Conservation (phyloP, 2,329 filamentous ascomycete genomes). For the Verticillium zaregamsianum region DNA sequence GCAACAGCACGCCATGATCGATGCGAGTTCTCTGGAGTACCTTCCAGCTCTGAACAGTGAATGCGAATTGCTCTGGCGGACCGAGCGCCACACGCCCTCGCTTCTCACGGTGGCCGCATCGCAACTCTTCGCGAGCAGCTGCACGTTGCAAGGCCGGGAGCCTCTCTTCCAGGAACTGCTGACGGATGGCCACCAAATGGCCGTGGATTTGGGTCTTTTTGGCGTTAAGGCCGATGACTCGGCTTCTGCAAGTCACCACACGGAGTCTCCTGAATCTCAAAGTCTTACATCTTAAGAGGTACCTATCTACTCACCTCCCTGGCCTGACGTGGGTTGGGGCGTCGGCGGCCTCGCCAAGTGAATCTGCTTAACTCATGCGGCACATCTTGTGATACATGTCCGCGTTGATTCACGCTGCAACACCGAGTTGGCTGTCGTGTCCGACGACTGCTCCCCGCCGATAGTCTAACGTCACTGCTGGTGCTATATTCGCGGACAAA, state of each 20-base stretch:
- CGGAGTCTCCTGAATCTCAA: neutral
- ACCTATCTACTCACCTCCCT: no score
- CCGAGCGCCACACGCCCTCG: neutral
- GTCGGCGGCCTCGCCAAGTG: no score
- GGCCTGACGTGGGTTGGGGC: no score
- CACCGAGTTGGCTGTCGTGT: no score
- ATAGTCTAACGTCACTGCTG: no score
- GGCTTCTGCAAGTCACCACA: neutral
- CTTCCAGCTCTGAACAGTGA: neutral
- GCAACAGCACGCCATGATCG: neutral
- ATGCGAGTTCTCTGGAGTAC: neutral
- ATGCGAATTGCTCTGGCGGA: neutral
- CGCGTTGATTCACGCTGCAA: no score
- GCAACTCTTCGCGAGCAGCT: neutral
- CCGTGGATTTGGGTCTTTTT: neutral
- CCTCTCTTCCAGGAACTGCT: neutral
- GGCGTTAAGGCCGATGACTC: neutral
- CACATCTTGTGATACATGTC: no score
- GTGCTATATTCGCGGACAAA: no score
- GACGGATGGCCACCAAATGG: neutral
- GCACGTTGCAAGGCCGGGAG: neutral
- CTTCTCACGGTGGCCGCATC: neutral
- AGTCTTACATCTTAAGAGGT: neutral
- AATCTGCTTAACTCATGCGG: no score
- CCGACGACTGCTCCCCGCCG: no score